Conservation (phyloP, 208 protist species). For the Acanthamoeba lenticulata region DNA sequence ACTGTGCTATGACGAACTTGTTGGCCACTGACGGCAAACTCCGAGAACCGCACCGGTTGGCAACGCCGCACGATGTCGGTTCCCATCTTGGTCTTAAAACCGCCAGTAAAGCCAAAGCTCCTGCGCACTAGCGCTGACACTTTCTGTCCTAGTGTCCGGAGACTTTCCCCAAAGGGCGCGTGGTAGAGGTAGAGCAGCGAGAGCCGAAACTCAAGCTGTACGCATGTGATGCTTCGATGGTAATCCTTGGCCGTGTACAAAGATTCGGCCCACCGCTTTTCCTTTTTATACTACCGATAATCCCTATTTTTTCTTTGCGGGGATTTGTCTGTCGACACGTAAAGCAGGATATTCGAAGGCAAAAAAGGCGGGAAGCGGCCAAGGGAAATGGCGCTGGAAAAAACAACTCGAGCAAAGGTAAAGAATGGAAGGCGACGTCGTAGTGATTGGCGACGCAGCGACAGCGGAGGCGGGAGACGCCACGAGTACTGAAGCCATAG, state of each 20-base stretch:
- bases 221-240: slow-evolving; percentile 52
- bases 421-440: not conserved
- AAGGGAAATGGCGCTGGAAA: too few relatives aligned
- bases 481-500: not conserved
- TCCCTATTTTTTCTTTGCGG: not conserved
- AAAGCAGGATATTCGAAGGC: too few relatives aligned
- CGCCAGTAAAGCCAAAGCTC: not conserved
- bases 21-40: slow-evolving; percentile 30
- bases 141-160: slow-evolving; percentile 69
- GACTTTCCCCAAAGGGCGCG: slow-evolving; percentile 64
- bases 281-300: not conserved
- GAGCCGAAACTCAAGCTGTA: not conserved
- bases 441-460: not conserved
- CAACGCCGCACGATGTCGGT: not conserved
- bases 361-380: not conserved
- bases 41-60: not conserved
- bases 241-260: slow-evolving; percentile 62
- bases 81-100: slow-evolving; percentile 11
- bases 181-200: not conserved
- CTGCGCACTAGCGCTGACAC: slow-evolving; percentile 51
- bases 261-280: not conserved
- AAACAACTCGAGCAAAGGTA: too few relatives aligned
- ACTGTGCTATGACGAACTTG: slow-evolving; percentile 67
- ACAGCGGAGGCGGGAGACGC: not conserved
- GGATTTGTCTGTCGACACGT: too few relatives aligned